These are phyloP conservation scores for Erodium texanum DNA, from an alignment of 441 rosid genomes.

Conservation along the genomic window DNA sequence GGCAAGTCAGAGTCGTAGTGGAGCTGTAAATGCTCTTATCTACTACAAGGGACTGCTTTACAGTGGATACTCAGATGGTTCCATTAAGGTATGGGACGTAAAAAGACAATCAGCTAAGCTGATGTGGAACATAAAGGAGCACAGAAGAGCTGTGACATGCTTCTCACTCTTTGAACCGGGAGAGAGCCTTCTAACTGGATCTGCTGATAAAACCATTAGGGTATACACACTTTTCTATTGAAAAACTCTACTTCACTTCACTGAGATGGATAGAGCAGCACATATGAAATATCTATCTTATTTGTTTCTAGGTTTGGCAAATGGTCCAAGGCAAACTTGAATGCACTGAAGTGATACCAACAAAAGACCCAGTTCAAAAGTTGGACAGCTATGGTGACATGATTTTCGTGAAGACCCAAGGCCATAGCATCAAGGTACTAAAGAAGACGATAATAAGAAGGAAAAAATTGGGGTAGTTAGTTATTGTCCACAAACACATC, in stretches of 20 bases:
- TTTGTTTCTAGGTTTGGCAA: conserved; percentile 55
- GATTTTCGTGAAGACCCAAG: conserved; percentile 44
- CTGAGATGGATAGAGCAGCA: neutral
- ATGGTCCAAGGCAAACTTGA: conserved; percentile 52
- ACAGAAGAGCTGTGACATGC: conserved; percentile 68
- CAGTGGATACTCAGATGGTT: conserved; percentile 84
- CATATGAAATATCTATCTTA: neutral
- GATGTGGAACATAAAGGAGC: conserved; percentile 62
- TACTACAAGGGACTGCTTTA: conserved; percentile 78
- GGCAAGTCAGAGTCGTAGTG: conserved; percentile 45
- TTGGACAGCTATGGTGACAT: conserved; percentile 44
- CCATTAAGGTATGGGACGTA: conserved; percentile 85
- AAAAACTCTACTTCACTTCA: neutral
- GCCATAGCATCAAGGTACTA: conserved; percentile 66
- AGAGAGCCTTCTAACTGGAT: conserved; percentile 76
- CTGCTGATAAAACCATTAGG: conserved; percentile 69
- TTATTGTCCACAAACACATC: too few relatives aligned
- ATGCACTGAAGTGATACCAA: conserved; percentile 54
- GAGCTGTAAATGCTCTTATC: conserved; percentile 77
- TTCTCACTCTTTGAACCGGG: conserved; percentile 69
- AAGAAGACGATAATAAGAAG: neutral
- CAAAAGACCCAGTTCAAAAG: conserved; percentile 54
- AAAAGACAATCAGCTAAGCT: conserved; percentile 48
- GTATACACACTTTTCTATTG: conserved; percentile 23
- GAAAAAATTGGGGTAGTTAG: too few relatives aligned